Evolutionary conservation across 805 yeast genomes (phyloP), one percentile per base, ranked within the genome.

Genomic region (Kodamaea sagamina): DNA sequence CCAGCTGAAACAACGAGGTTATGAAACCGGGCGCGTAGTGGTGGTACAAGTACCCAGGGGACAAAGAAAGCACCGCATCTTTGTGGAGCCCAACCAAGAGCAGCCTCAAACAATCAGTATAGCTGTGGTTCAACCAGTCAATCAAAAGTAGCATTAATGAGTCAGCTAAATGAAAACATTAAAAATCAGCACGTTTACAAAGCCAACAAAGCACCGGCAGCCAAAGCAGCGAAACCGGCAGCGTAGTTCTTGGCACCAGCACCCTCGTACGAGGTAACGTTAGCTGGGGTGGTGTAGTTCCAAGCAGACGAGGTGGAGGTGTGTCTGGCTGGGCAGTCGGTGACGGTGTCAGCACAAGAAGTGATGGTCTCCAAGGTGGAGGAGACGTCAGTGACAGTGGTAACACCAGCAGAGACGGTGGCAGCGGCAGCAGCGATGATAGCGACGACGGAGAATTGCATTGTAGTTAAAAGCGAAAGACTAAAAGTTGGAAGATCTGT

Each of bases 351-450:
- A 39, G 51, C 75, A 63, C 78, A 74, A 46, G 70, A 62, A 53
- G 74, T 68, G 71, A 73, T 61, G 61, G 80, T 72, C 47, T 62
- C 76, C 57, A 71, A 60, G 51, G 71, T 64, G 50, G 72, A 63
- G 48, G 63, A 49, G 36, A 52, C 49, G 12, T 56, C 64, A 47
- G 65, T 61, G 36, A 62, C 55, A 50, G 71, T 68, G 53, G 67
- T 56, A 50, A 65, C 71, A 53, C 61, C 61, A 49, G 68, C 64
- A 49, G 47, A 46, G 49, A 56, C 66, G 44, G 57, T 44, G 49
- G 63, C 64, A 44, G 58, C 68, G 32, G 59, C 64, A 45, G 63
- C 61, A 49, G 70, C 65, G 57, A 64, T 47, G 58, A 59, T 56
- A 44, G 67, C 59, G 63, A 62, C 57, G 43, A 55, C 58, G 52